Evolutionary conservation across 352 stramenopile species (phyloP), one percentile per base, ranked within the genome.

Genomic region (Globisporangium carolinianum): DNA sequence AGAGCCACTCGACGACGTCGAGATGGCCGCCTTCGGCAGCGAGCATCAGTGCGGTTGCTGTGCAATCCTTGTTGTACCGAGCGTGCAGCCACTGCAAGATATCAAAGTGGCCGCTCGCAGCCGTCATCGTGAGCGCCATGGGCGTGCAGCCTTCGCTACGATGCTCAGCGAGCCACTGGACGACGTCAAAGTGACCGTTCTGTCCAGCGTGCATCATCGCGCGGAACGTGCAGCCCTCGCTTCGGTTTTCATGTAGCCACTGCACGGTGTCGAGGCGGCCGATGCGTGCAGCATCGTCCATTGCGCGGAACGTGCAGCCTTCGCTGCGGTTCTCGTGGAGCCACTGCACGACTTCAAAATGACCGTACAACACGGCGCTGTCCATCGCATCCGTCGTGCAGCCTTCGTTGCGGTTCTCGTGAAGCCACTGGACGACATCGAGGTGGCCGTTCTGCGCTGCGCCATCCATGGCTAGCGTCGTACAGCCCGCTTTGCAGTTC

Each of bases 271-370:
- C 42, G 17, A 18, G 39, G 42, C 43, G 24, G 3, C 41, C 41
- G 7, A 32, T 24, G 37, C 24, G 17, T 9, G 53, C 53, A 2
- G 42, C 52, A 6, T 42, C 12, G 17, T 47, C 39, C 51, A 67
- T 67, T 8, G 64, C 64, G 32, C 55, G 46, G 5, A 32, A 45
- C 12, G 47, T 67, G 36, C 64, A 70, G 17, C 60, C 64, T 51
- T 64, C 60, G 0, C 11, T 10, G 2, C 55, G 60, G 15, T 65
- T 41, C 41, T 39, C 47, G 39, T 67, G 56, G 8, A 58, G 42
- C 41, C 41, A 58, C 7, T 38, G 2, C 5, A 51, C 17, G 4
- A 57, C 62, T 7, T 55, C 37, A n/a, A 55, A 15, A 17, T 47
- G 51, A 11, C 17, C 38, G 11, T 39, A 24, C 14, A 2, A 4